These are phyloP conservation scores for Phoma sp. DNA, from an alignment of 2,329 filamentous ascomycete genomes.

Conservation along the genomic window DNA sequence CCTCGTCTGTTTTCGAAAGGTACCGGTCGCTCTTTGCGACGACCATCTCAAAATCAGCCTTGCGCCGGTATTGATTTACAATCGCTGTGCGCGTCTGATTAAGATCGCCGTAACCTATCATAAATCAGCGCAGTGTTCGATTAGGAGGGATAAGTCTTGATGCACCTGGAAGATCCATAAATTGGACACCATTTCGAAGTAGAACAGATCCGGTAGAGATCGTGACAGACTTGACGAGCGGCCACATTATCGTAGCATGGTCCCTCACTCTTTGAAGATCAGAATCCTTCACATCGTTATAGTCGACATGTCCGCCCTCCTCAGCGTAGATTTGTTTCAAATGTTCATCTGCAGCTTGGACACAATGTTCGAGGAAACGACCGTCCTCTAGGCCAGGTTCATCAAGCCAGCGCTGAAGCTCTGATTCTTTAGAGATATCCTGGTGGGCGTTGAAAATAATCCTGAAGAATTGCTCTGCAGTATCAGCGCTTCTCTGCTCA, in stretches of 20 bases:
- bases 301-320: not conserved
- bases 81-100: slow-evolving; percentile 18
- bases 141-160: no score
- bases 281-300: slow-evolving; percentile 4
- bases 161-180: slow-evolving; percentile 24
- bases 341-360: not conserved
- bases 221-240: slow-evolving; percentile 16
- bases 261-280: not conserved
- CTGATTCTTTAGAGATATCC: not conserved
- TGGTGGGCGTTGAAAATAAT: slow-evolving; percentile 12
- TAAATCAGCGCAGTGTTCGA: no score
- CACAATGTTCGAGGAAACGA: slow-evolving; percentile 2
- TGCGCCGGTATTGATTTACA: slow-evolving; percentile 15
- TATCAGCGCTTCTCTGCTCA: not conserved
- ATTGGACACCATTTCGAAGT: slow-evolving; percentile 1
- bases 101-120: slow-evolving; percentile 20
- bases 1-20: not conserved
- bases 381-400: slow-evolving; percentile 7
- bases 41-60: slow-evolving; percentile 20
- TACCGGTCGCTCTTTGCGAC: slow-evolving; percentile 6
- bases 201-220: slow-evolving; percentile 20
- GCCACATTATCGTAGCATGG: slow-evolving; percentile 9
- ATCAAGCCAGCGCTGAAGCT: not conserved
- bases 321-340: not conserved
- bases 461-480: slow-evolving; percentile 19